Evolutionary conservation across 495 filamentous ascomycete genomes (phyloP).

Genomic region (Aspergillus baeticus): DNA sequence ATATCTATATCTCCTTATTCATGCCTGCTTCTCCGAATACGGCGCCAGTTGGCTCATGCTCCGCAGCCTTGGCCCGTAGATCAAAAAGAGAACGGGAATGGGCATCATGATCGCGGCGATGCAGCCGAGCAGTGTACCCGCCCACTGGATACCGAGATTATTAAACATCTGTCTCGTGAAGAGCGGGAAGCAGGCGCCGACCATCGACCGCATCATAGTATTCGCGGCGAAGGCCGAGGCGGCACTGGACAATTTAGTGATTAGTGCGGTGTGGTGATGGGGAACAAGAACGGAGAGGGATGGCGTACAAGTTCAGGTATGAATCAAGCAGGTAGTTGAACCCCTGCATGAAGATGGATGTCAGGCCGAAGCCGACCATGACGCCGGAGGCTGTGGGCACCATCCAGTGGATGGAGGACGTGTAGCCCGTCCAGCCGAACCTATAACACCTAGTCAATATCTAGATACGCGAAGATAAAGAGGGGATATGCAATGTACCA

Average conservation of each 20-base stretch:
- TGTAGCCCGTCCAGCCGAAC: slow-evolving; percentile 35
- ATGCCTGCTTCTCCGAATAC: slow-evolving; percentile 4
- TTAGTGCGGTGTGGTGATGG: neutral
- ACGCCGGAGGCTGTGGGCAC: slow-evolving; percentile 27
- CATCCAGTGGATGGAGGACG: slow-evolving; percentile 31
- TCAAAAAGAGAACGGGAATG: slow-evolving; percentile 53
- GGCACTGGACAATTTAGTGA: slow-evolving; percentile 42
- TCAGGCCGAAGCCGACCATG: slow-evolving; percentile 28
- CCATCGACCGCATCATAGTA: slow-evolving; percentile 76
- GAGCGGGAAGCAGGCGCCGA: slow-evolving; percentile 74
- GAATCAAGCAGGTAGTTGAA: slow-evolving; percentile 37
- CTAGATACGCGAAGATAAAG: neutral
- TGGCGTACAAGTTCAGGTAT: slow-evolving; percentile 61
- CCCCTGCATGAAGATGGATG: slow-evolving; percentile 31
- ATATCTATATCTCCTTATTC: slow-evolving; percentile 11
- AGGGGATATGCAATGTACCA: slow-evolving; percentile 29
- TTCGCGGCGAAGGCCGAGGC: slow-evolving; percentile 85
- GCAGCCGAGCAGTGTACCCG: slow-evolving; percentile 70
- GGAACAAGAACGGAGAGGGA: slow-evolving; percentile 15
- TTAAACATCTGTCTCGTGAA: slow-evolving; percentile 79
- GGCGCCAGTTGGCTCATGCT: slow-evolving; percentile 30
- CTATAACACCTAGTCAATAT: slow-evolving; percentile 22
- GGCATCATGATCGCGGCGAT: slow-evolving; percentile 70
- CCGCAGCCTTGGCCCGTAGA: slow-evolving; percentile 32
- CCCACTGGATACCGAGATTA: slow-evolving; percentile 73